A percentile compares a stretch with the other conserved stretches of the same genome.
Conservation (phyloP, 257 asterid species). For the Marsdenia floribunda region DNA sequence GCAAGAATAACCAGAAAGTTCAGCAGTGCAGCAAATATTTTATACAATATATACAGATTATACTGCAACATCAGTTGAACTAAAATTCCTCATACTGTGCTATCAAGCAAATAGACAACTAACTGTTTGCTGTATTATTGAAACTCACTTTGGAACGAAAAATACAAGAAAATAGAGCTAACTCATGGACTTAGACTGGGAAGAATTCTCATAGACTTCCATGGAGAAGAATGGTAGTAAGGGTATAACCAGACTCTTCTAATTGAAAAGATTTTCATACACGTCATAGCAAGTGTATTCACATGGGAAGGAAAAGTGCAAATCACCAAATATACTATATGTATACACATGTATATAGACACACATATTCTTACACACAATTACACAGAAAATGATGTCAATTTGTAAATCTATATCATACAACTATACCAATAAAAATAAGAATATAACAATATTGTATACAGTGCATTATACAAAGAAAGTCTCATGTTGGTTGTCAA, state of each 20-base stretch:
- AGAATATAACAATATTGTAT: no score
- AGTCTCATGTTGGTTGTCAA: not conserved
- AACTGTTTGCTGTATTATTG: not conserved
- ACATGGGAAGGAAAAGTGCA: not conserved
- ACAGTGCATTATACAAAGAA: not conserved
- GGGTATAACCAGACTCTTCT: not conserved
- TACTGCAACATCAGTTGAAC: not conserved
- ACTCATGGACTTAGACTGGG: not conserved
- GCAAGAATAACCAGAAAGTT: not conserved
- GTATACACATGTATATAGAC: not conserved
- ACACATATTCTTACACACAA: not conserved
- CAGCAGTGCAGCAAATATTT: not conserved
- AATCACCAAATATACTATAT: not conserved
- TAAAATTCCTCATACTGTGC: not conserved
- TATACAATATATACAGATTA: not conserved
- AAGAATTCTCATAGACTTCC: not conserved
- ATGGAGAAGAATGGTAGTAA: not conserved
- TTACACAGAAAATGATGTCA: not conserved
- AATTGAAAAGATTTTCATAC: not conserved
- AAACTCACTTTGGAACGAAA: not conserved
- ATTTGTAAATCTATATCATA: no score
- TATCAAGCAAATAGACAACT: not conserved
- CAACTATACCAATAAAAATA: no score
- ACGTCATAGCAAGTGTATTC: slow-evolving; percentile 1
- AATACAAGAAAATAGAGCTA: not conserved